Base-by-base conservation (phyloP, 2,329 filamentous ascomycete species). In the Exophiala oligosperma region DNA sequence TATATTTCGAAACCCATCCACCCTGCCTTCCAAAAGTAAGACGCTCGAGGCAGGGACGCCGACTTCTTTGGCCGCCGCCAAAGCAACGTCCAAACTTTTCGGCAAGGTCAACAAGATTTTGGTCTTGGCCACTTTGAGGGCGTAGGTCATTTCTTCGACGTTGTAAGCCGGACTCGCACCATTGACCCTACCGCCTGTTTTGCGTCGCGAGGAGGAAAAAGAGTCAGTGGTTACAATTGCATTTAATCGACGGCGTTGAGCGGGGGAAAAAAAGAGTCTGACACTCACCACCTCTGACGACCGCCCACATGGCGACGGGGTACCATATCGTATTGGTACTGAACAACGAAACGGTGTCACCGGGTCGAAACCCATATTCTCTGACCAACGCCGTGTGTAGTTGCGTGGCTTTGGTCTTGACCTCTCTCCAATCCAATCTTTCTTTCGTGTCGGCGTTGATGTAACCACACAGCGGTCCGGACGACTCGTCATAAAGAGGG, bases 311-410 rank as follows among this genome's bases (percentile, higher is more conserved):
- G 8, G 82, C 83, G 2, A 87, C 80, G 0, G 85, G 85, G 65
- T 87, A 88, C 84, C 84, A 88, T 54, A 88, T 81, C 14, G 81
- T 85, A 65, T 89, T 89, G 23, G 81, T 81, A 54, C 80, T 81
- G 72, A 87, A 88, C 1, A 89, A 71, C 0, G 82, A 77, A 1
- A 87, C 79, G 0, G 82, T 84, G 3, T 88, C 77, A 2, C 80
- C 81, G 7, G 76, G 66, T 44, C 77, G 66, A 32, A 89, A 74
- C 1, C 79, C 80, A 72, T 84, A 82, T 8, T 80, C 76, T 56
- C 76, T 80, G 9, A 81, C 77, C 21, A 89, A 73, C 0, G 84
- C 82, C 0, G 84, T 87, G 1, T 84, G 86, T 21, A 88, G 75
- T 56, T 81, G 76, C 0, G 79, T 86, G 0, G 84, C 80, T 48